These are phyloP conservation scores for Leccinellum luteum DNA, from an alignment of 768 basidiomycete genomes.

Conservation along the genomic window DNA sequence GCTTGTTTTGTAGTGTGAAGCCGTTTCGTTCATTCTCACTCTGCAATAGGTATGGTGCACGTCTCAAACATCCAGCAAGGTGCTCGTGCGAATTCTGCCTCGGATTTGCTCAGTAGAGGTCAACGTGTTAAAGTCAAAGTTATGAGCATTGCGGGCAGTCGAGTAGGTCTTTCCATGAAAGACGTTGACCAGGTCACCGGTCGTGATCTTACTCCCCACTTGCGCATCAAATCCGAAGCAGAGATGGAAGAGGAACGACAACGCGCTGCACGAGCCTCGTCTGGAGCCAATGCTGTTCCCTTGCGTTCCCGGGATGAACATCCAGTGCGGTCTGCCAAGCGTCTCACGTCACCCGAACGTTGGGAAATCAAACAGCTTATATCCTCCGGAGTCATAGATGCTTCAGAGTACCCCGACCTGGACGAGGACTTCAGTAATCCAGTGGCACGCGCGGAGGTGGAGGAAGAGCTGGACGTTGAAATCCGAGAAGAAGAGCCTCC, in stretches of 20 bases:
- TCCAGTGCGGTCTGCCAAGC: slow-evolving; percentile 74
- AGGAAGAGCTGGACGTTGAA: slow-evolving; percentile 97
- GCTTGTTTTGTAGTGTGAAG: slow-evolving; percentile 19
- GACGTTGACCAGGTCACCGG: slow-evolving; percentile 93
- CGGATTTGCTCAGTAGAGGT: slow-evolving; percentile 81
- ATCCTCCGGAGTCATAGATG: slow-evolving; percentile 87
- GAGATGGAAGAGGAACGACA: slow-evolving; percentile 84
- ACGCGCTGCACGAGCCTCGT: slow-evolving; percentile 58
- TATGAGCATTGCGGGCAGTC: slow-evolving; percentile 82
- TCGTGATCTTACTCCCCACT: slow-evolving; percentile 89
- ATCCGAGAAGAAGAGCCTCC: slow-evolving; percentile 95
- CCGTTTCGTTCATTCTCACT: slow-evolving; percentile 3
- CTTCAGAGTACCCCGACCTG: slow-evolving; percentile 91
- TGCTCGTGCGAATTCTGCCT: slow-evolving; percentile 80
- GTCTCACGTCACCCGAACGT: slow-evolving; percentile 92
- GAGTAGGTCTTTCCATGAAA: slow-evolving; percentile 92
- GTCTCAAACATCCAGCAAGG: slow-evolving; percentile 89
- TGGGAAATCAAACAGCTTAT: slow-evolving; percentile 99
- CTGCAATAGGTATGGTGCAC: slow-evolving; percentile 85
- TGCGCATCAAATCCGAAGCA: slow-evolving; percentile 91
- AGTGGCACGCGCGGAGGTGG: slow-evolving; percentile 78
- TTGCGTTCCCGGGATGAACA: slow-evolving; percentile 53
- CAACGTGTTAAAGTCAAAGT: slow-evolving; percentile 95
- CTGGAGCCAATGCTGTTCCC: slow-evolving; percentile 88
- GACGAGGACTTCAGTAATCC: slow-evolving; percentile 83